Conservation (phyloP, 495 filamentous ascomycete species). For the Aspergillus avenaceus region DNA sequence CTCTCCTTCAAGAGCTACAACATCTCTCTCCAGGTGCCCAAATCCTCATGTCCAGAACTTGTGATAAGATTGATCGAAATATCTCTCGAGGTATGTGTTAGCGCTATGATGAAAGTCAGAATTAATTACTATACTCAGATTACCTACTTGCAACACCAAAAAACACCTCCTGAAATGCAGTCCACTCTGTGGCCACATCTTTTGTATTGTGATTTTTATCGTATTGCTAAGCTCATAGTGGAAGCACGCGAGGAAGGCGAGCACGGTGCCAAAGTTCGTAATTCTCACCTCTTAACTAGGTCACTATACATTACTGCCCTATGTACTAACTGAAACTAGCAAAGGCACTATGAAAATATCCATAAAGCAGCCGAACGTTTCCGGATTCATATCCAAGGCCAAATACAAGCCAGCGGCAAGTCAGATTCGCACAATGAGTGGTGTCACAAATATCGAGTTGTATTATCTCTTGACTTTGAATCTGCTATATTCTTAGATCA, state of each 20-base stretch:
- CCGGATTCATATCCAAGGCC: slow-evolving; percentile 26
- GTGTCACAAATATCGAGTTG: slow-evolving; percentile 53
- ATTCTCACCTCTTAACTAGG: not conserved
- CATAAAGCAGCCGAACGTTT: slow-evolving; percentile 56
- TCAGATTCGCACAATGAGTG: slow-evolving; percentile 34
- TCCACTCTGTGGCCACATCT: slow-evolving; percentile 53
- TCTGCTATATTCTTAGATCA: slow-evolving; percentile 59
- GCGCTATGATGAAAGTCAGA: not conserved
- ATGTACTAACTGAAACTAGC: slow-evolving; percentile 4
- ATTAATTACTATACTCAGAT: slow-evolving; percentile 39
- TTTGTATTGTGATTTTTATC: slow-evolving; percentile 67
- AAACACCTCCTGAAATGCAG: slow-evolving; percentile 31
- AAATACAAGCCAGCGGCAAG: slow-evolving; percentile 7
- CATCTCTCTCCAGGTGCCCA: slow-evolving; percentile 57
- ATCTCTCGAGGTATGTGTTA: slow-evolving; percentile 47
- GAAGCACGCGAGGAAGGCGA: slow-evolving; percentile 63
- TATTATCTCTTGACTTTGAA: slow-evolving; percentile 74
- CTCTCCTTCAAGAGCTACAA: slow-evolving; percentile 78
- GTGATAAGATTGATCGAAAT: slow-evolving; percentile 53
- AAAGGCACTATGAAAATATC: slow-evolving; percentile 56
- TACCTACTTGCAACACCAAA: slow-evolving; percentile 53
- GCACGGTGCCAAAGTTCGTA: slow-evolving; percentile 44
- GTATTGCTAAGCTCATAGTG: slow-evolving; percentile 52
- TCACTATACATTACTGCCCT: not conserved
- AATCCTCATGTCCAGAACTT: slow-evolving; percentile 46